These are phyloP conservation scores for Phytomonas sp. DNA, from an alignment of 208 protist species.

Conservation along the genomic window DNA sequence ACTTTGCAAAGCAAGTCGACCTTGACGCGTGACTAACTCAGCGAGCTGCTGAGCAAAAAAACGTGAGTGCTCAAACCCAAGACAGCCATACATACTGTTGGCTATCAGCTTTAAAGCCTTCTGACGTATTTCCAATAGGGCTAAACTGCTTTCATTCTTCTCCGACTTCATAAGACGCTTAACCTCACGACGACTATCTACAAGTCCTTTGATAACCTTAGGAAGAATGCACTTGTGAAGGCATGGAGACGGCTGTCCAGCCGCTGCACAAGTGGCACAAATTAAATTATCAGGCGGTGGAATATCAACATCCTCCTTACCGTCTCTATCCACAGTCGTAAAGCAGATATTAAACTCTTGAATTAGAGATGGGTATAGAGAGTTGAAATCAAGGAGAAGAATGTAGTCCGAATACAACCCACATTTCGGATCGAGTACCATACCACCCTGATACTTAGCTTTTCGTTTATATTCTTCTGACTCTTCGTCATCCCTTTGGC, in stretches of 20 bases:
- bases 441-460: constrained; percentile 90
- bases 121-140: constrained; percentile 95
- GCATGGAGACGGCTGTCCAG: constrained; percentile 58
- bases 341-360: constrained; percentile 99
- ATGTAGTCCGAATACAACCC: constrained; percentile 98
- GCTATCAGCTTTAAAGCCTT: constrained; percentile 97
- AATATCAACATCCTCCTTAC: constrained; percentile 35
- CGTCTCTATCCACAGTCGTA: constrained; percentile 92
- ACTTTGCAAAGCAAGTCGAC: constrained; percentile 91
- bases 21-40: constrained; percentile 96
- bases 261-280: constrained; percentile 54
- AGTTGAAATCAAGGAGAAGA: constrained; percentile 99
- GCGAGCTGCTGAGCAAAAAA: constrained; percentile 99
- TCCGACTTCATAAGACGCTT: constrained; percentile 92
- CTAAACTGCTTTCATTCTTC: constrained; percentile 61
- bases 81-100: constrained; percentile 99
- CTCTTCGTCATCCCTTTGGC: constrained; percentile 50
- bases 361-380: constrained; percentile 99
- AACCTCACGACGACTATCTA: constrained; percentile 91
- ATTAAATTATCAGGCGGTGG: constrained; percentile 69
- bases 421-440: constrained; percentile 96
- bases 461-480: constrained; percentile 71
- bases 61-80: constrained; percentile 97
- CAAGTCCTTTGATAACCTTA: constrained; percentile 92
- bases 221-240: constrained; percentile 89